These are phyloP conservation scores for Mucor lusitanicus DNA, from an alignment of 371 early-diverging fungal species.

Conservation along the genomic window DNA sequence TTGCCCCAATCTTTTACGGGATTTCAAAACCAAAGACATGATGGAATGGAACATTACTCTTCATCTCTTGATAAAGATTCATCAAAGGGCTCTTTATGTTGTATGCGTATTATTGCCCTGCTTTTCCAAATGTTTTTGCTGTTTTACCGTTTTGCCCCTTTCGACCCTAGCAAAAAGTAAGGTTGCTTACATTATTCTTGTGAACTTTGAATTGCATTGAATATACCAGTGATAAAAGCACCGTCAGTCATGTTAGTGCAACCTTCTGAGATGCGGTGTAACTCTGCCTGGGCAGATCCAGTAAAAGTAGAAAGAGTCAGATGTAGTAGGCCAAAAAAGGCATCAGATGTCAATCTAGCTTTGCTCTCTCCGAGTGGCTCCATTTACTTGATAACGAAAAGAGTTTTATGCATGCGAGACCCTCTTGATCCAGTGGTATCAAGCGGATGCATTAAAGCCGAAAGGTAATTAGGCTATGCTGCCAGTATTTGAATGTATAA, in stretches of 20 bases:
- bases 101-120: background rate
- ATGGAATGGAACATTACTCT: background rate
- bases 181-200: background rate
- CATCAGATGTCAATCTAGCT: background rate
- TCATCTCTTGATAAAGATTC: background rate
- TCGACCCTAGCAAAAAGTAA: background rate
- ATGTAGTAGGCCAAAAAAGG: background rate
- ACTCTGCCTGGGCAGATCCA: background rate
- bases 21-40: background rate
- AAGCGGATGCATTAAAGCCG: background rate
- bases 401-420: background rate
- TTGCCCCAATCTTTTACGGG: background rate
- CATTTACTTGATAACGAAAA: background rate
- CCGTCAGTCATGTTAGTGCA: background rate
- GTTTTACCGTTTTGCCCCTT: background rate
- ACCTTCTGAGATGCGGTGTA: background rate
- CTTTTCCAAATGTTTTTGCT: background rate
- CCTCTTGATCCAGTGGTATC: background rate
- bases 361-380: background rate
- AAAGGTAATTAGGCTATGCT: background rate
- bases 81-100: background rate
- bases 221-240: background rate
- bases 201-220: background rate
- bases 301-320: background rate
- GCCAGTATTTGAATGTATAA: background rate